Conservation (phyloP, 208 protist species). For the Trypanosoma cruzi region DNA sequence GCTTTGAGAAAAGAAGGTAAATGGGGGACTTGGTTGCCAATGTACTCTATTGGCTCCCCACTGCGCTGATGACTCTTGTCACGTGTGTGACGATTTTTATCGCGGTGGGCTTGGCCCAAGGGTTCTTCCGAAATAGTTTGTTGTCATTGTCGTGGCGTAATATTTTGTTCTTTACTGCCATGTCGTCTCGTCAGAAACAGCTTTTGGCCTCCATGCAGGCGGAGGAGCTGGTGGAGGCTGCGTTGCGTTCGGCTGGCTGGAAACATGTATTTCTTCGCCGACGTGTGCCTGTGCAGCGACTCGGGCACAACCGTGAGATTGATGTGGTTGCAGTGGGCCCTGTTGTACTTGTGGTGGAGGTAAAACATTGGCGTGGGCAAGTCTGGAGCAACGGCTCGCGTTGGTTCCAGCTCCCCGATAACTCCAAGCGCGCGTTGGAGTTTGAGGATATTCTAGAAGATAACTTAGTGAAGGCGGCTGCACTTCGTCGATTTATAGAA, state of each 20-base stretch:
- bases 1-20: not conserved
- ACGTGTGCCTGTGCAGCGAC: constrained; percentile 66
- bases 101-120: constrained; percentile 42
- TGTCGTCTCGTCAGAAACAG: constrained; percentile 33
- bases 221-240: constrained; percentile 64
- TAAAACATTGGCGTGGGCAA: constrained; percentile 91
- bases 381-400: constrained; percentile 84
- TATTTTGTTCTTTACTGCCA: constrained; percentile 35
- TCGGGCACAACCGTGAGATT: constrained; percentile 89
- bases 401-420: constrained; percentile 74
- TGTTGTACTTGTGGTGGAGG: constrained; percentile 85
- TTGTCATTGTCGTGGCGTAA: constrained; percentile 45
- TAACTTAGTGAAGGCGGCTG: constrained; percentile 81
- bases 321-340: constrained; percentile 85
- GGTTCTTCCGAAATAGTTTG: constrained; percentile 51
- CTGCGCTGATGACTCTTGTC: constrained; percentile 35
- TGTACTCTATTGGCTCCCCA: constrained; percentile 34
- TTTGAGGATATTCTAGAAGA: constrained; percentile 89
- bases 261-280: constrained; percentile 79
- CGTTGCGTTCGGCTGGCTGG: constrained; percentile 79
- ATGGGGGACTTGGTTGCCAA: constrained; percentile 22
- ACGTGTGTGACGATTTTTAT: constrained; percentile 41
- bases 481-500: constrained; percentile 84
- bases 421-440: constrained; percentile 52
- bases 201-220: constrained; percentile 74